Evolutionary conservation across 2,329 filamentous ascomycete species (phyloP).

Genomic region (Penicillium hesseltinei): DNA sequence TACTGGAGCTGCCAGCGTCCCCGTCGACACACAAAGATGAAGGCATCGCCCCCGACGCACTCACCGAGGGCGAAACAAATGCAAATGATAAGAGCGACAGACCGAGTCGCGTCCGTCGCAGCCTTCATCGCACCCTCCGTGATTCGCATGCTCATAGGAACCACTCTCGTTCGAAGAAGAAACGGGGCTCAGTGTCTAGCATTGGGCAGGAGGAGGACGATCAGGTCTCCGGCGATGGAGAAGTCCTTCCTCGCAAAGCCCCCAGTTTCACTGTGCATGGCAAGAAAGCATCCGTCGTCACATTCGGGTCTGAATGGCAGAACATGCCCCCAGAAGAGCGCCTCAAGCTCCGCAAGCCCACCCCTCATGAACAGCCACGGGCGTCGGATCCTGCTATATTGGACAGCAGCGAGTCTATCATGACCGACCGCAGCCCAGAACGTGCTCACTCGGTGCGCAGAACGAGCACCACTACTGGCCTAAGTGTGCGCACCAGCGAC

Average conservation of each 20-base stretch:
- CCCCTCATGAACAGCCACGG: conserved; percentile 39
- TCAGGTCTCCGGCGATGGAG: conserved; percentile 50
- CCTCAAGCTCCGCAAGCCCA: conserved; percentile 59
- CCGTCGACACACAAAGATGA: conserved; percentile 44
- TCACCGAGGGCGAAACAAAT: conserved; percentile 39
- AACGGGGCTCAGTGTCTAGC: conserved; percentile 68
- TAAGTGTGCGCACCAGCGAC: conserved; percentile 45
- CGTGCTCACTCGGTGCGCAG: conserved; percentile 64
- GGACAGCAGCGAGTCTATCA: conserved; percentile 29
- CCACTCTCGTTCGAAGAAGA: conserved; percentile 70
- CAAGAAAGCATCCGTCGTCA: conserved; percentile 96
- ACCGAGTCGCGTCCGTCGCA: conserved; percentile 71
- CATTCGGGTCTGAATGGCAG: conserved; percentile 90
- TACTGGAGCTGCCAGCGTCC: conserved; percentile 53
- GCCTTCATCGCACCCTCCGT: conserved; percentile 83
- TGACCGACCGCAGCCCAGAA: conserved; percentile 34
- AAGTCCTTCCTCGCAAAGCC: conserved; percentile 72
- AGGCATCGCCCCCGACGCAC: conserved; percentile 43
- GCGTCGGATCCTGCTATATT: conserved; percentile 33
- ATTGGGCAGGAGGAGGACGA: conserved; percentile 54
- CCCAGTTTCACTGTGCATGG: conserved; percentile 95
- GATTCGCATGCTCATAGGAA: conserved; percentile 65
- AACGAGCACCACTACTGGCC: conserved; percentile 64
- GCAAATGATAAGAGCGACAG: conserved; percentile 44
- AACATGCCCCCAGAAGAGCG: conserved; percentile 72